These are phyloP conservation scores for Prunus fruticosa DNA, from an alignment of 306 rosid genomes.

Conservation along the genomic window DNA sequence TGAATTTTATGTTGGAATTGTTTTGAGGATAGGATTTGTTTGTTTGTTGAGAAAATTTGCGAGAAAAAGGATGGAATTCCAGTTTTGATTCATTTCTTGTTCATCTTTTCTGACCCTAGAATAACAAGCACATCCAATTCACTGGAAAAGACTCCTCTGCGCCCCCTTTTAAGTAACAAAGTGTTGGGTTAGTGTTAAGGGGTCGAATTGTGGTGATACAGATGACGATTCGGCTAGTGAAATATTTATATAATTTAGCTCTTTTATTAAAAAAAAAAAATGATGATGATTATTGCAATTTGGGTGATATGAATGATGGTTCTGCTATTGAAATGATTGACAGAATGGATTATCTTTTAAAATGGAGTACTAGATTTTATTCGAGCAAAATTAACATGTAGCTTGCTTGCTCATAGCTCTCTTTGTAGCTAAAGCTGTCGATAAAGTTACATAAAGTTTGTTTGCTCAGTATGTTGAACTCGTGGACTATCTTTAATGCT, in stretches of 20 bases:
- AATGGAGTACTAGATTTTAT: neutral
- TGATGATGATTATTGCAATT: neutral
- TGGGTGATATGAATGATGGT: neutral
- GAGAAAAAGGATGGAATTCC: neutral
- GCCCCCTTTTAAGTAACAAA: neutral
- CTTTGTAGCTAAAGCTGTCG: neutral
- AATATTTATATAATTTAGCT: neutral
- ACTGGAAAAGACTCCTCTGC: neutral
- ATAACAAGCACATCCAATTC: neutral
- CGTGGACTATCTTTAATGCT: neutral
- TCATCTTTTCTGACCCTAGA: neutral
- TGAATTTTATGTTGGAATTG: neutral
- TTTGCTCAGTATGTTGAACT: neutral
- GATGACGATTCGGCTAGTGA: neutral
- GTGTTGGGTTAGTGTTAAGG: neutral
- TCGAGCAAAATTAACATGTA: neutral
- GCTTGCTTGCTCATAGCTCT: neutral
- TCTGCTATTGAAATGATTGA: neutral
- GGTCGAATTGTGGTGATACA: neutral
- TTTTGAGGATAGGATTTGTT: neutral
- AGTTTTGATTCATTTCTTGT: neutral
- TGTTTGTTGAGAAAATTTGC: neutral
- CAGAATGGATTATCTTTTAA: neutral
- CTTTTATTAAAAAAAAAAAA: neutral
- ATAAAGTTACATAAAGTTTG: neutral